Base-by-base conservation (phyloP, 768 basidiomycete species). In the Leucocoprinus sp. region DNA sequence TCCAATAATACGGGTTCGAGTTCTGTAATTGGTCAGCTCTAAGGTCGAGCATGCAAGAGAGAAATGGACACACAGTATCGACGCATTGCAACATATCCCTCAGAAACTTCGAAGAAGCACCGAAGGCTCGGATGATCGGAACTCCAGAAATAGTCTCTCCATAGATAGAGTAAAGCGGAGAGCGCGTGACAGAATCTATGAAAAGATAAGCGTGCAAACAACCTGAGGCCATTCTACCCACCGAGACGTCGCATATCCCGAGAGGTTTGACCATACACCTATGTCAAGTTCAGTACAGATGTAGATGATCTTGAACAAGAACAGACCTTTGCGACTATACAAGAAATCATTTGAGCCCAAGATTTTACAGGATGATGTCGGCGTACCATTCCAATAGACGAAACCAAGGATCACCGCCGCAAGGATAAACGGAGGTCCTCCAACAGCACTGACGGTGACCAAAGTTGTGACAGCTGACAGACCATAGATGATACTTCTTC, bases 1-100 rank as follows among this genome's bases (percentile, higher is more conserved):
- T 84, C 92, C 92, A 93, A 57, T 86, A 91, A 59, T 80, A 85
- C 2, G 87, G 87, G 56, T 78, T 87, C 12, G 78, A 56, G 48
- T 73, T 75, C 70, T 74, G 45, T 18, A 45, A 21, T 11, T 8
- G 22, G 42, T 43, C 22, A 19, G 4, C 26, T 19, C 26, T 14
- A 50, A 50, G 8, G n/a, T n/a, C n/a, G 43, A 41, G 38, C 31
- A 28, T 27, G 12, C 21, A 14, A 31, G 43, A 42, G 34, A 28
- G 18, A 21, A 29, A 28, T 5, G 46, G 40, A 63, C 80, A 51
- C 50, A 87, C 84, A 27, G 85, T 88, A 57, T 91, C 88, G 17
- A 85, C 83, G 50, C 78, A 85, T 42, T 78, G 75, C 8, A 88
- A 67, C 86, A 91, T 89, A 53, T 90, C 88, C 42, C 87, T 69